A percentile compares a stretch with the other conserved stretches of the same genome.
These are phyloP conservation scores for Elongisporangium undulatum DNA, from an alignment of 352 stramenopile genomes.

Conservation along the genomic window DNA sequence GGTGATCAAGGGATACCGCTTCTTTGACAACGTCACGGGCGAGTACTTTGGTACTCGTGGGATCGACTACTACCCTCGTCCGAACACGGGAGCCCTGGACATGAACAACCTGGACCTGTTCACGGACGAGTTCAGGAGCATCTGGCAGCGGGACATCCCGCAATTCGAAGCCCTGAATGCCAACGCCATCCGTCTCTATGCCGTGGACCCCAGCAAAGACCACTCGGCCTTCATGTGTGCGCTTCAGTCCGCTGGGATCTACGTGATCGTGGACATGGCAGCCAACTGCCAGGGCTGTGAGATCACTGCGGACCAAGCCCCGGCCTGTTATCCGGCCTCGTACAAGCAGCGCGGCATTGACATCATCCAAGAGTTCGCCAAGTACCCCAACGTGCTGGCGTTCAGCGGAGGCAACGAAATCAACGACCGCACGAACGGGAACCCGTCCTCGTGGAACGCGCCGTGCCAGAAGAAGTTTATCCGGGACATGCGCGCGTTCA, in stretches of 20 bases:
- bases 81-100: conserved; percentile 61
- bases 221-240: conserved; percentile 87
- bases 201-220: conserved; percentile 61
- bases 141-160: conserved; percentile 68
- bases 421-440: conserved; percentile 54
- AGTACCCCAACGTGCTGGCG: conserved; percentile 81
- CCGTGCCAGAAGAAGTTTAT: conserved; percentile 90
- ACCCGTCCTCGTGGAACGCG: conserved; percentile 48
- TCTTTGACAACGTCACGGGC: conserved; percentile 69
- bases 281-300: conserved; percentile 58
- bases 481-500: conserved; percentile 79
- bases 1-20: conserved; percentile 69
- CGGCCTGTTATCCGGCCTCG: conserved; percentile 51
- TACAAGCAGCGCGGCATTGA: conserved; percentile 73
- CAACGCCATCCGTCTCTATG: conserved; percentile 82
- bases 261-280: conserved; percentile 64
- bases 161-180: conserved; percentile 59
- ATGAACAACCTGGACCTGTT: conserved; percentile 84
- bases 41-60: conserved; percentile 72
- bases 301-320: conserved; percentile 48
- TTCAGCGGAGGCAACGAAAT: conserved; percentile 82
- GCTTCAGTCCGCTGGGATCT: conserved; percentile 67
- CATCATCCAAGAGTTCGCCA: conserved; percentile 79
- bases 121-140: conserved; percentile 55
- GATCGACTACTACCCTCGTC: conserved; percentile 85